Evolutionary conservation across 164 flowering plant species (phyloP).

Genomic region (Piper longum): DNA sequence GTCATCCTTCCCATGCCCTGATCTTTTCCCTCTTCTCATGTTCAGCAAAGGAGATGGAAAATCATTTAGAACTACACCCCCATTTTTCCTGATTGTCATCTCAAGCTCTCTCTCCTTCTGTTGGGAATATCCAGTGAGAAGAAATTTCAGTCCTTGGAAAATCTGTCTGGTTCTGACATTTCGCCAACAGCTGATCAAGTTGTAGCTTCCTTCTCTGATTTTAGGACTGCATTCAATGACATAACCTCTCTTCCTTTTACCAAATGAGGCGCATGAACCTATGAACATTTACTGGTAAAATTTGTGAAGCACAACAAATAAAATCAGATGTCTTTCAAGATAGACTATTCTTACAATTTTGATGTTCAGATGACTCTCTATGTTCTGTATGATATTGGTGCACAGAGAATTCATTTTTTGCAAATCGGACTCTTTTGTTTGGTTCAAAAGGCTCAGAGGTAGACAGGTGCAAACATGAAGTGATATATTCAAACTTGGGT

Average conservation of each 20-base stretch:
- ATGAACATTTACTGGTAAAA: slow-evolving; percentile 7
- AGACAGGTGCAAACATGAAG: slow-evolving; percentile 5
- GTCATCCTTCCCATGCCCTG: slow-evolving; percentile 12
- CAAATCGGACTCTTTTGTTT: slow-evolving; percentile 52
- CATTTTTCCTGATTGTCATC: slow-evolving; percentile 41
- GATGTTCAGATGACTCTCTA: slow-evolving; percentile 12
- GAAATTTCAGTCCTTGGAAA: slow-evolving; percentile 54
- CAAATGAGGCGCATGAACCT: slow-evolving; percentile 25
- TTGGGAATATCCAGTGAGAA: slow-evolving; percentile 60
- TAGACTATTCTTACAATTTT: slow-evolving; percentile 17
- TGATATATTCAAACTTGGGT: slow-evolving; percentile 2
- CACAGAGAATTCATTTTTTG: slow-evolving; percentile 22
- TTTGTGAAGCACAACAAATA: background rate
- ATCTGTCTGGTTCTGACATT: slow-evolving; percentile 22
- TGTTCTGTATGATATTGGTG: slow-evolving; percentile 12
- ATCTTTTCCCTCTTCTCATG: slow-evolving; percentile 22
- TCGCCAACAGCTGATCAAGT: slow-evolving; percentile 5
- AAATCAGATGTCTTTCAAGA: background rate
- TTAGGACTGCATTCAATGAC: slow-evolving; percentile 8
- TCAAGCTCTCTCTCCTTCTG: slow-evolving; percentile 45
- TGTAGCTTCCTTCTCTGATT: slow-evolving; percentile 18
- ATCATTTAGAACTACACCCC: slow-evolving; percentile 56
- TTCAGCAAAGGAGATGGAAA: slow-evolving; percentile 40
- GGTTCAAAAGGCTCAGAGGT: slow-evolving; percentile 8
- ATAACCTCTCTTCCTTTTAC: slow-evolving; percentile 21